Evolutionary conservation across 2,329 filamentous ascomycete genomes (phyloP).

Genomic region (Talaromyces sp.): DNA sequence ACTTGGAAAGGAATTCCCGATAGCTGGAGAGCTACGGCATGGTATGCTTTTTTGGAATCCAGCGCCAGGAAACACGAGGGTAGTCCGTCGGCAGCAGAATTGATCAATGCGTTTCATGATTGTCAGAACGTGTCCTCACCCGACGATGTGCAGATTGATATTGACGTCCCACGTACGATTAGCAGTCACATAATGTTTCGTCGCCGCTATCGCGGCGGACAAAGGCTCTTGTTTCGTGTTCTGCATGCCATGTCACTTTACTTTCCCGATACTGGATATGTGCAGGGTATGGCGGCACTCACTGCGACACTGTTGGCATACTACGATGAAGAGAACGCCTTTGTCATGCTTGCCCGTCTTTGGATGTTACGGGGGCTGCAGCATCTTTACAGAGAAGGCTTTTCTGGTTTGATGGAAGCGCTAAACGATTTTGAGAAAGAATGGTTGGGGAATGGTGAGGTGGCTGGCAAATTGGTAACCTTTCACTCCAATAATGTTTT

Average conservation of each 20-base stretch:
- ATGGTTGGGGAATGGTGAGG: slow-evolving; percentile 74
- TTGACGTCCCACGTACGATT: slow-evolving; percentile 93
- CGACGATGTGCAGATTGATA: slow-evolving; percentile 94
- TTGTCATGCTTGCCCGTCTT: slow-evolving; percentile 92
- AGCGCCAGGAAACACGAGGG: slow-evolving; percentile 64
- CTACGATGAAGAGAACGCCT: slow-evolving; percentile 89
- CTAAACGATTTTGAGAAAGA: slow-evolving; percentile 76
- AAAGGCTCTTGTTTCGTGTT: slow-evolving; percentile 85
- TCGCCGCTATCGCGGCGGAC: slow-evolving; percentile 81
- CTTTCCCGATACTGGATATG: slow-evolving; percentile 86
- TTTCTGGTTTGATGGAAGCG: slow-evolving; percentile 79
- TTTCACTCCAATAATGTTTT: neutral
- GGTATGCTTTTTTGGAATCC: slow-evolving; percentile 83
- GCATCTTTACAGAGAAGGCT: slow-evolving; percentile 75
- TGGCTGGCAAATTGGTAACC: slow-evolving; percentile 74
- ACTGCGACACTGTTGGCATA: slow-evolving; percentile 92
- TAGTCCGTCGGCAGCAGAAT: slow-evolving; percentile 62
- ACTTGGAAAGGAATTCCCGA: slow-evolving; percentile 99
- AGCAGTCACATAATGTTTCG: slow-evolving; percentile 97
- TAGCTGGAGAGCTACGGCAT: slow-evolving; percentile 85
- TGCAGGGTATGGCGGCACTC: slow-evolving; percentile 94
- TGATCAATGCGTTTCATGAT: slow-evolving; percentile 66
- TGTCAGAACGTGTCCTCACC: slow-evolving; percentile 70
- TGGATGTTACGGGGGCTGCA: slow-evolving; percentile 87
- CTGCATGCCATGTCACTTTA: slow-evolving; percentile 88